phyloP scores from a whole-genome alignment of 1,284 basidiomycete species.

The Trichosporon asahii region DNA sequence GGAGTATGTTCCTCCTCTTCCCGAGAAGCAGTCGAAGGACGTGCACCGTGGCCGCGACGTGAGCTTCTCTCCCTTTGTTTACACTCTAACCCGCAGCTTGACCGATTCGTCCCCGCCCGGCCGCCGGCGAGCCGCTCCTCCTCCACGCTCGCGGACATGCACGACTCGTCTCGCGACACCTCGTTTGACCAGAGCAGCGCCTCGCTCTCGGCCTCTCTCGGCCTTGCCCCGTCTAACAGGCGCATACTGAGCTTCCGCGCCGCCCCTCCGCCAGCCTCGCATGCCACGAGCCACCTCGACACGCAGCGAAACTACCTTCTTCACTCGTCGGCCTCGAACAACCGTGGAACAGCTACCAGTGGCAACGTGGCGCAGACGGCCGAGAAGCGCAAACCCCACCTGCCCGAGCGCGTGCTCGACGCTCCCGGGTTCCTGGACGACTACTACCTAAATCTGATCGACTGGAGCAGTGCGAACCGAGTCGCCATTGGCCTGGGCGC shows the following conservation, averaged over 20 bases:
- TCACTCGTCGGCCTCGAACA: slow-evolving; percentile 33
- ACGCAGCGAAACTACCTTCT: slow-evolving; percentile 46
- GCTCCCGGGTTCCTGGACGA: slow-evolving; percentile 94
- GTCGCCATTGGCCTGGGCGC: slow-evolving; percentile 83
- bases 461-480: slow-evolving; percentile 82
- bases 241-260: slow-evolving; percentile 50
- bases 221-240: slow-evolving; percentile 31
- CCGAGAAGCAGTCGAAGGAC: slow-evolving; percentile 16
- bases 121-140: slow-evolving; percentile 35
- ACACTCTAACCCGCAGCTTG: slow-evolving; percentile 34
- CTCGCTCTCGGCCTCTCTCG: slow-evolving; percentile 37
- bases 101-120: slow-evolving; percentile 51
- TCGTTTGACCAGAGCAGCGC: slow-evolving; percentile 30
- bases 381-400: slow-evolving; percentile 53
- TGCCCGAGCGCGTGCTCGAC: slow-evolving; percentile 88
- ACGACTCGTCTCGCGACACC: slow-evolving; percentile 33
- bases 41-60: slow-evolving; percentile 20
- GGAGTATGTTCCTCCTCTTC: slow-evolving; percentile 20
- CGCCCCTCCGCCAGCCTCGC: slow-evolving; percentile 45
- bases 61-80: not conserved
- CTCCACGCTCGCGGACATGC: slow-evolving; percentile 32
- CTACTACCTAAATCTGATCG: slow-evolving; percentile 92
- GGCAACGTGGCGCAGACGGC: slow-evolving; percentile 20
- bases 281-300: slow-evolving; percentile 47
- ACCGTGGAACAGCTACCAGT: slow-evolving; percentile 27